These are phyloP conservation scores for Thymus quinquecostatus DNA, from an alignment of 257 asterid species.

Conservation along the genomic window DNA sequence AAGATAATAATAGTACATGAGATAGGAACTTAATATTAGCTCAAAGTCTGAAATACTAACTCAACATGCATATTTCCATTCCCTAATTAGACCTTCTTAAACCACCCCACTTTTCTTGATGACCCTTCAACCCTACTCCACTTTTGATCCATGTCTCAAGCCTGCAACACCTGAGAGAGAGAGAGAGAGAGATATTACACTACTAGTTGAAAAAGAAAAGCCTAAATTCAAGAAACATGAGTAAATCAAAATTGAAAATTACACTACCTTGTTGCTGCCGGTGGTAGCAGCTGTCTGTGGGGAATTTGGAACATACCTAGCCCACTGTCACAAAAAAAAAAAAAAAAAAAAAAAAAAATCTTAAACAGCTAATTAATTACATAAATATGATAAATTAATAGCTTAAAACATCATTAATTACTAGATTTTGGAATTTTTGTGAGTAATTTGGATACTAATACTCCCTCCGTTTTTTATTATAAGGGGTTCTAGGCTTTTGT, in stretches of 20 bases:
- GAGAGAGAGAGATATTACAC: conserved; percentile 1
- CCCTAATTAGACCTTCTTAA: conserved; percentile 14
- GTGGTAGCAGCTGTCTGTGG: conserved; percentile 52
- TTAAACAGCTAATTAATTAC: not conserved
- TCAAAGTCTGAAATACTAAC: not conserved
- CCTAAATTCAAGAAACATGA: conserved; percentile 1
- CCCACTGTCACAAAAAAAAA: conserved; percentile 65
- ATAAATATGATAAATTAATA: not conserved
- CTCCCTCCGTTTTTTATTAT: no score
- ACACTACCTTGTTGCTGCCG: conserved; percentile 51
- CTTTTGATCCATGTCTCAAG: not conserved
- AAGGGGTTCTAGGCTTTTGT: no score
- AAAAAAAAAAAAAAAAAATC: not conserved
- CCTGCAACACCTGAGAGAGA: conserved; percentile 9
- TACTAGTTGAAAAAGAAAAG: not conserved
- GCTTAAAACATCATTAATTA: no score
- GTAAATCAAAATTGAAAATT: not conserved
- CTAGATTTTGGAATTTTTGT: no score
- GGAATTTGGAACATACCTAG: conserved; percentile 79
- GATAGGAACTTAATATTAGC: not conserved
- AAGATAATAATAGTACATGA: not conserved
- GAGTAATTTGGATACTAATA: no score
- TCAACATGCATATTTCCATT: not conserved
- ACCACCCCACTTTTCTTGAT: conserved; percentile 14
- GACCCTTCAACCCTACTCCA: not conserved